phyloP scores from a whole-genome alignment of 768 basidiomycete species.

The Boletus rufocinnamomeus region DNA sequence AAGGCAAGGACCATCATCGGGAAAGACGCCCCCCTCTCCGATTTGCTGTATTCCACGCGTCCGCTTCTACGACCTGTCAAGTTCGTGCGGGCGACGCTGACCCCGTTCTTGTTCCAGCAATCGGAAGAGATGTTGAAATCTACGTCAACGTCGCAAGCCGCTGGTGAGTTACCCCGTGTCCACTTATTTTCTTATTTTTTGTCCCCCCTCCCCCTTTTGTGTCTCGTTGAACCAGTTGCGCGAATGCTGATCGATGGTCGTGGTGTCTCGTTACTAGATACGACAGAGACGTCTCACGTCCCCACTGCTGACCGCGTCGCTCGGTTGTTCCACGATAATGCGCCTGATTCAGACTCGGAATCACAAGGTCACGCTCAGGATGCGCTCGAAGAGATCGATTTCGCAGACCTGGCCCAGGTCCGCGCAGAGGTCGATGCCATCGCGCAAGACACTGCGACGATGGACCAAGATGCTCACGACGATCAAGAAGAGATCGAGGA shows the following conservation, averaged over 20 bases:
- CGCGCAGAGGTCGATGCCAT: slow-evolving; percentile 41
- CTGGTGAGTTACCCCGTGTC: slow-evolving; percentile 36
- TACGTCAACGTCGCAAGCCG: slow-evolving; percentile 46
- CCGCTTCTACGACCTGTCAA: slow-evolving; percentile 66
- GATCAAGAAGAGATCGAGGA: slow-evolving; percentile 48
- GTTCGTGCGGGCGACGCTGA: slow-evolving; percentile 64
- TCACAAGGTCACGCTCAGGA: slow-evolving; percentile 35
- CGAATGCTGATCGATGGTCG: slow-evolving; percentile 5
- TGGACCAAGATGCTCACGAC: slow-evolving; percentile 5
- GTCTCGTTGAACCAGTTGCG: background rate
- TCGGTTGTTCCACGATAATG: slow-evolving; percentile 55
- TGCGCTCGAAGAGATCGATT: slow-evolving; percentile 63
- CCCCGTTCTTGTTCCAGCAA: slow-evolving; percentile 50
- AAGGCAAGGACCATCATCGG: background rate
- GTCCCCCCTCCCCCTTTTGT: background rate
- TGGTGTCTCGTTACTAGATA: background rate
- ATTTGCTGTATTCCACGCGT: slow-evolving; percentile 54
- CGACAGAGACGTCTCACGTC: slow-evolving; percentile 55
- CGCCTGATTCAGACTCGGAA: slow-evolving; percentile 25
- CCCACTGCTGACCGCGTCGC: slow-evolving; percentile 73
- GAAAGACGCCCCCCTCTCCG: slow-evolving; percentile 53
- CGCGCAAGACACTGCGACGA: slow-evolving; percentile 4
- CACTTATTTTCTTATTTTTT: background rate
- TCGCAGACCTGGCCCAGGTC: slow-evolving; percentile 57
- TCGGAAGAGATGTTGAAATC: slow-evolving; percentile 66